Conservation (phyloP, 2,329 filamentous ascomycete species). For the Volutella citrinella region DNA sequence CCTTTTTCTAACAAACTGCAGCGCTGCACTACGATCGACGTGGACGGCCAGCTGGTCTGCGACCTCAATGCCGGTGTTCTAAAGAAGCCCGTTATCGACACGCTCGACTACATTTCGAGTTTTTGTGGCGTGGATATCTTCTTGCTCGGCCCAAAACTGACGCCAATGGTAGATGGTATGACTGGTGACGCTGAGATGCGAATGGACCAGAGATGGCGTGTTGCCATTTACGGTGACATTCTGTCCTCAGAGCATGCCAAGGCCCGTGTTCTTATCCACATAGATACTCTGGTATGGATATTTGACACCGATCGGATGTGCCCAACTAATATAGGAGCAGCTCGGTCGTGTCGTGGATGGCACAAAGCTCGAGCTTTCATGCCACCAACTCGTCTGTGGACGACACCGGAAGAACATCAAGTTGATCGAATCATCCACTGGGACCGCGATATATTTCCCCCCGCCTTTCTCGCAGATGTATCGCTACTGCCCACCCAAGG, state of each 20-base stretch:
- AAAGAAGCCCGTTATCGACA: conserved; percentile 73
- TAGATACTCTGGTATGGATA: conserved; percentile 76
- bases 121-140: conserved; percentile 97
- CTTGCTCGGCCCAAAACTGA: conserved; percentile 83
- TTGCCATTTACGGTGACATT: conserved; percentile 93
- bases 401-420: conserved; percentile 97
- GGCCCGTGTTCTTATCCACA: conserved; percentile 92
- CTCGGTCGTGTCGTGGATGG: conserved; percentile 73
- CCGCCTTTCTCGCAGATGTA: conserved; percentile 90
- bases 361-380: conserved; percentile 77
- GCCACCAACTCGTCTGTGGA: conserved; percentile 90
- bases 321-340: conserved; percentile 37
- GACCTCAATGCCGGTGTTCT: conserved; percentile 66
- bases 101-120: conserved; percentile 80
- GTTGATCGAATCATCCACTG: conserved; percentile 90
- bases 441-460: conserved; percentile 97
- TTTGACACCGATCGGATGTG: not conserved
- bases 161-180: conserved; percentile 70
- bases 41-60: conserved; percentile 87
- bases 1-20: conserved; percentile 36
- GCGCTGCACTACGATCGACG: conserved; percentile 90
- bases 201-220: conserved; percentile 84
- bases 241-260: conserved; percentile 96
- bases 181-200: conserved; percentile 79
- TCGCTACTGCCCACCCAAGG: conserved; percentile 81